These are phyloP conservation scores for Xylariaceae sp. DNA, from an alignment of 2,329 filamentous ascomycete species.

Conservation along the genomic window DNA sequence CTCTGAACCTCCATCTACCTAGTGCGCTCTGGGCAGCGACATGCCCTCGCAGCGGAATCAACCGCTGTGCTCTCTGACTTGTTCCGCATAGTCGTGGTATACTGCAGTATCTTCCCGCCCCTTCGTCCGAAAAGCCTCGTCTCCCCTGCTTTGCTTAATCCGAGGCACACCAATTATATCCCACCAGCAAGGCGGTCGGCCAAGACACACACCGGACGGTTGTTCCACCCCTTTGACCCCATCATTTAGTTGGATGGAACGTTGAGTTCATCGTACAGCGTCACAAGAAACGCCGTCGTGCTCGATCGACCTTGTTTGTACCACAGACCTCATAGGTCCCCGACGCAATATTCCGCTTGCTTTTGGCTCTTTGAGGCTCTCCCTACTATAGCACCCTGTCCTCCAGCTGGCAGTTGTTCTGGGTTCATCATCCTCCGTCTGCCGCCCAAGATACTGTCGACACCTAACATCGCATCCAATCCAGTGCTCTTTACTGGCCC, in stretches of 20 bases:
- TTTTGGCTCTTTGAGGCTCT: neutral
- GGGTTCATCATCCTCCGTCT: too few species aligned
- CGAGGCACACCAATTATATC: too few species aligned
- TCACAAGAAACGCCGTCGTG: slow-evolving; percentile 12
- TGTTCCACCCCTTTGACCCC: slow-evolving; percentile 15
- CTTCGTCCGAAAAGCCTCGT: too few species aligned
- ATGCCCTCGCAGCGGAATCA: too few species aligned
- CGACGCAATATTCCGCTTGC: neutral
- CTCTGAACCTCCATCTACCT: too few species aligned
- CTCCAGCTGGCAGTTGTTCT: neutral
- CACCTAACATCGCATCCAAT: neutral
- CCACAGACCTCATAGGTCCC: slow-evolving; percentile 8
- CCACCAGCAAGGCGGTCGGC: too few species aligned
- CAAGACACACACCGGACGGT: neutral
- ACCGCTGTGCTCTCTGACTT: too few species aligned
- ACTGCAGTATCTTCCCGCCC: too few species aligned
- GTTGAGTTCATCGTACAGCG: slow-evolving; percentile 7
- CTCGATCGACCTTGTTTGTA: slow-evolving; percentile 10
- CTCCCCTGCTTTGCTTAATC: too few species aligned
- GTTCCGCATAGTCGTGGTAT: too few species aligned
- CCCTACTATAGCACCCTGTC: neutral
- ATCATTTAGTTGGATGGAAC: slow-evolving; percentile 14
- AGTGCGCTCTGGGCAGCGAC: too few species aligned
- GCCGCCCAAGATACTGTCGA: neutral
- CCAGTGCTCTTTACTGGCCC: neutral